phyloP scores from a whole-genome alignment of 768 basidiomycete species.

The Daedalea quercina region DNA sequence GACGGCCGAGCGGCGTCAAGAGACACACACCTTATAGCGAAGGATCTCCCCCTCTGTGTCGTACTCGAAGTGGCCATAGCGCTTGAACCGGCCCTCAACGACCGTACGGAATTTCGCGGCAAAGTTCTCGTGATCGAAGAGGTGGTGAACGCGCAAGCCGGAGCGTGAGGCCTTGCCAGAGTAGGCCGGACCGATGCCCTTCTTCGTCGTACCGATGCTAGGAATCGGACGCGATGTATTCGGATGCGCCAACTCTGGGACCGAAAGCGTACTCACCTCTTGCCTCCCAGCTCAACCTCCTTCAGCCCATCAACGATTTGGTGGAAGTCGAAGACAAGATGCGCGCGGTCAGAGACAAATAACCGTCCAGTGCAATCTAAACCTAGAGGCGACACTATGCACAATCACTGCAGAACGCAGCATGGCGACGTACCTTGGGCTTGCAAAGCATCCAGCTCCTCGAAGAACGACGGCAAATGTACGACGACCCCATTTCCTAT shows the following conservation, averaged over 20 bases:
- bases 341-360: slow-evolving; percentile 92
- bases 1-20: background rate
- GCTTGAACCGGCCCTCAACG: slow-evolving; percentile 96
- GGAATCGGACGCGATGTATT: background rate
- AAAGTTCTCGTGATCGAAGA: slow-evolving; percentile 83
- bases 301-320: slow-evolving; percentile 99
- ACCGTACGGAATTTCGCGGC: slow-evolving; percentile 89
- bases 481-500: slow-evolving; percentile 97
- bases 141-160: slow-evolving; percentile 92
- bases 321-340: slow-evolving; percentile 98
- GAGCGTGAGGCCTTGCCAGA: slow-evolving; percentile 96
- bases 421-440: slow-evolving; percentile 11
- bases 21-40: slow-evolving; percentile 73
- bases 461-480: slow-evolving; percentile 92
- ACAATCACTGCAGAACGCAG: background rate
- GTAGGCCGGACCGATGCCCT: slow-evolving; percentile 97
- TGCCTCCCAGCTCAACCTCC: slow-evolving; percentile 93
- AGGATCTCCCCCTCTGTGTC: slow-evolving; percentile 95
- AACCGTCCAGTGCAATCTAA: slow-evolving; percentile 79
- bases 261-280: slow-evolving; percentile 39
- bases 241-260: background rate
- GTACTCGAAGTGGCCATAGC: slow-evolving; percentile 96
- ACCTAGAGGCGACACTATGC: slow-evolving; percentile 39
- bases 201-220: slow-evolving; percentile 97
- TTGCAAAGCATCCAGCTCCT: slow-evolving; percentile 82